These are phyloP conservation scores for Volvariella volvacea DNA, from an alignment of 1,284 basidiomycete species.

Conservation along the genomic window DNA sequence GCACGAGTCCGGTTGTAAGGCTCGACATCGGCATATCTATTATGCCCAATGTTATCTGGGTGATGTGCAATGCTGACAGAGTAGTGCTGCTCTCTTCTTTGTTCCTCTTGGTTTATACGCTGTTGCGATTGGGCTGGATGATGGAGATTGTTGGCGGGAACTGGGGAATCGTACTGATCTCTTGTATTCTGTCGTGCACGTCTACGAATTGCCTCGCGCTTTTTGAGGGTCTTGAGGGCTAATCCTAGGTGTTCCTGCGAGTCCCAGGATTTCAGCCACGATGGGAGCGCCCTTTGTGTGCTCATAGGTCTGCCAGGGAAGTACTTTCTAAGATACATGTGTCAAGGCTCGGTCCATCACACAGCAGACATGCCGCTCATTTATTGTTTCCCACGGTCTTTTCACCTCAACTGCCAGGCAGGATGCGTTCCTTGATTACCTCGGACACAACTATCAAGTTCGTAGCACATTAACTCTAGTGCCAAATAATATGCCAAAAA, in stretches of 20 bases:
- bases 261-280: not conserved
- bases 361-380: no score
- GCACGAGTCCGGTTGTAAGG: slow-evolving; percentile 80
- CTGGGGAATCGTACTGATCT: not conserved
- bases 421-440: slow-evolving; percentile 27
- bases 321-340: no score
- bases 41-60: slow-evolving; percentile 37
- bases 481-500: slow-evolving; percentile 4
- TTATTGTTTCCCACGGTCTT: no score
- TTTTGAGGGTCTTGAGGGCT: not conserved
- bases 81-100: slow-evolving; percentile 27
- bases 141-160: no score
- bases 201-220: not conserved
- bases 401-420: slow-evolving; percentile 12
- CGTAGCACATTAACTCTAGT: slow-evolving; percentile 14
- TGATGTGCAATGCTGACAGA: slow-evolving; percentile 43
- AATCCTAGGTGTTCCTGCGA: not conserved
- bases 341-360: no score
- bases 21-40: slow-evolving; percentile 69
- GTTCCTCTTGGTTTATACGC: not conserved
- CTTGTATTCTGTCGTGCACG: not conserved
- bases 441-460: slow-evolving; percentile 50
- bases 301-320: no score
- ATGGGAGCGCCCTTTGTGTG: no score
- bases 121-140: not conserved